phyloP scores from a whole-genome alignment of 176 grass and related monocot genomes.

The Rhynchospora breviuscula region DNA sequence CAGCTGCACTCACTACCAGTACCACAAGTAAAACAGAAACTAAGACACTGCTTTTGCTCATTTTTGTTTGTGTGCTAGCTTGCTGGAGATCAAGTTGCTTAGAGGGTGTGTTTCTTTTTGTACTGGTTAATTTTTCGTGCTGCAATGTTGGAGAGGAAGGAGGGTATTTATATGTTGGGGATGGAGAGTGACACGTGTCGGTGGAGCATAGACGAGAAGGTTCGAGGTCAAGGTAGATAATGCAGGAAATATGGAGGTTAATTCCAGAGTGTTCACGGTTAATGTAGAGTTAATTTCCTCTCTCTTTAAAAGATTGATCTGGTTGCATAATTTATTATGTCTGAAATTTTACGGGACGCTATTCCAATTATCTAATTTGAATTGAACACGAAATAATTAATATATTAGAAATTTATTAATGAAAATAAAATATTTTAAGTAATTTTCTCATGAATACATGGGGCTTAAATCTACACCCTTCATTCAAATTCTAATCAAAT shows the following conservation, averaged over 20 bases:
- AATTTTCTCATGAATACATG: no score
- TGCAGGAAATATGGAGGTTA: neutral
- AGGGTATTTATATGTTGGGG: neutral
- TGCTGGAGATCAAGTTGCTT: neutral
- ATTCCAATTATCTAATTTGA: no score
- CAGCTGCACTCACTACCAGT: neutral
- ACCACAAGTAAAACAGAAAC: neutral
- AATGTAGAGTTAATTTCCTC: neutral
- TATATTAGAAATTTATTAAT: no score
- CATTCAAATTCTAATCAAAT: no score
- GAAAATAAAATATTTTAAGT: no score
- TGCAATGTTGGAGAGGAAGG: neutral
- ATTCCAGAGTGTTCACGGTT: slow-evolving; percentile 20
- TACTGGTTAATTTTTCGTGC: neutral
- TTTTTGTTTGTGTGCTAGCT: neutral
- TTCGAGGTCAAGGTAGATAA: slow-evolving; percentile 17
- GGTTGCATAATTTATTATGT: no score
- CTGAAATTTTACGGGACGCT: no score
- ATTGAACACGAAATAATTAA: no score
- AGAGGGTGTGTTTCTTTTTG: neutral
- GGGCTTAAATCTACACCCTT: no score
- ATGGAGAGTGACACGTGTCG: slow-evolving; percentile 11
- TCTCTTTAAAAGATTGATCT: neutral
- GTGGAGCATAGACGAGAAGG: slow-evolving; percentile 12
- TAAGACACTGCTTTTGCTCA: neutral